These are phyloP conservation scores for Quambalaria eucalypti DNA, from an alignment of 1,284 basidiomycete species.

Conservation along the genomic window DNA sequence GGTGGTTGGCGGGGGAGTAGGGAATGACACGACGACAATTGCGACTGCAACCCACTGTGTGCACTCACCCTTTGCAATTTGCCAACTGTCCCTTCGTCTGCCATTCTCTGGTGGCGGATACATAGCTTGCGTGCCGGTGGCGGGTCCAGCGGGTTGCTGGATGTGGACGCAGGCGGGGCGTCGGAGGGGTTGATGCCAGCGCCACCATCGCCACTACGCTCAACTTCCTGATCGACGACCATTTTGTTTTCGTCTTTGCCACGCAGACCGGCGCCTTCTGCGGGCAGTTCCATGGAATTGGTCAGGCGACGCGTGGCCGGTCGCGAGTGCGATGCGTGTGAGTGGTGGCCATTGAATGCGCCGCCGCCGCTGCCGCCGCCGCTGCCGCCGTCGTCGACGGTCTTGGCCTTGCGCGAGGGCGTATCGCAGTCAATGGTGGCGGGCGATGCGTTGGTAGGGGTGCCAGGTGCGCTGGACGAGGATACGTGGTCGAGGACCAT, in stretches of 20 bases:
- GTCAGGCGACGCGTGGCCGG: neutral
- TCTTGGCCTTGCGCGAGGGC: neutral
- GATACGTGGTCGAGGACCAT: neutral
- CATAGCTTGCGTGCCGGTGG: conserved; percentile 59
- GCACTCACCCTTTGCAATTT: conserved; percentile 77
- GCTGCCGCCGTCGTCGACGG: neutral
- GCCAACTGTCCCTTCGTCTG: conserved; percentile 84
- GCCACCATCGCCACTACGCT: no score
- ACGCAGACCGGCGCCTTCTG: conserved; percentile 8
- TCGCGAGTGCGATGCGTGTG: no score
- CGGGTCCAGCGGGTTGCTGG: conserved; percentile 14
- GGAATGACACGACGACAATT: no score
- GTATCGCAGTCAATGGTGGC: neutral
- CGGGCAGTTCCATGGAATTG: conserved; percentile 6
- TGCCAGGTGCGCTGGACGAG: neutral
- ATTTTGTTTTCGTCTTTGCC: conserved; percentile 5
- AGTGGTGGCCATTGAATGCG: neutral
- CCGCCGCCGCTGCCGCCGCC: neutral
- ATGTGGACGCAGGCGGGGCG: neutral
- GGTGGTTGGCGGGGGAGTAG: no score
- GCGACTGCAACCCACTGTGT: neutral
- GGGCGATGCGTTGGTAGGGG: no score
- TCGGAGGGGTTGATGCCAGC: no score
- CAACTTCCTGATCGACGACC: neutral
- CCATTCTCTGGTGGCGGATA: conserved; percentile 89